These are phyloP conservation scores for Monosporascus sp. DNA, from an alignment of 2,329 filamentous ascomycete species.

Conservation along the genomic window DNA sequence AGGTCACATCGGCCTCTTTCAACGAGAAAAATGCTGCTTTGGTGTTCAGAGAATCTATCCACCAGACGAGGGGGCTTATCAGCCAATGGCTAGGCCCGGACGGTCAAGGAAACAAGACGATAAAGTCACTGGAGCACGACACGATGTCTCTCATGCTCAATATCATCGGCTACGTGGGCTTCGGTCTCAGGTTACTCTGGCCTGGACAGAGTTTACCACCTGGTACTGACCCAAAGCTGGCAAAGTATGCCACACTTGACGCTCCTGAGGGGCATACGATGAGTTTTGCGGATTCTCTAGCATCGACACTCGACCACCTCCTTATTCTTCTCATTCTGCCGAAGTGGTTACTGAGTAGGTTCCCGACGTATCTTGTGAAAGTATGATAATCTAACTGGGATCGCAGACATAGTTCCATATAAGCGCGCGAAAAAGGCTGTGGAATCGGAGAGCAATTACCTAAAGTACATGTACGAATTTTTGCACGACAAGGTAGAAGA, in stretches of 20 bases:
- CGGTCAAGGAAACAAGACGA: constrained; percentile 37
- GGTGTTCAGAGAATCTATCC: constrained; percentile 57
- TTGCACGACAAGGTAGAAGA: constrained; percentile 53
- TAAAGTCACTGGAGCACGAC: constrained; percentile 55
- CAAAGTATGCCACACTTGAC: constrained; percentile 40
- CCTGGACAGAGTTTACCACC: constrained; percentile 51
- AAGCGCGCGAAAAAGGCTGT: constrained; percentile 45
- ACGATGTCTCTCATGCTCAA: constrained; percentile 57
- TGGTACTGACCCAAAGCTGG: constrained; percentile 37
- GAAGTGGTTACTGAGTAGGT: constrained; percentile 46
- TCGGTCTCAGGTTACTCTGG: constrained; percentile 57
- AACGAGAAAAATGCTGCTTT: constrained; percentile 69
- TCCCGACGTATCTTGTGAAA: background rate
- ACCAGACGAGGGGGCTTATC: constrained; percentile 59
- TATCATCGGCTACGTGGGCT: constrained; percentile 63
- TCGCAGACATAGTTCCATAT: constrained; percentile 40
- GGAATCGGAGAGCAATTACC: constrained; percentile 56
- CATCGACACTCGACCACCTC: constrained; percentile 56
- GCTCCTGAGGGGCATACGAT: constrained; percentile 51
- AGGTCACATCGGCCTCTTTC: constrained; percentile 65
- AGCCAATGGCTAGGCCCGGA: constrained; percentile 46
- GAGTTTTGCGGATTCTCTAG: constrained; percentile 60
- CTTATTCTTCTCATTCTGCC: constrained; percentile 57
- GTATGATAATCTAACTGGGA: constrained; percentile 4
- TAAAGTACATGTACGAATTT: constrained; percentile 64